Evolutionary conservation across 2,329 filamentous ascomycete genomes (phyloP), one percentile per base, ranked within the genome.

Genomic region (Aureobasidium sp.): DNA sequence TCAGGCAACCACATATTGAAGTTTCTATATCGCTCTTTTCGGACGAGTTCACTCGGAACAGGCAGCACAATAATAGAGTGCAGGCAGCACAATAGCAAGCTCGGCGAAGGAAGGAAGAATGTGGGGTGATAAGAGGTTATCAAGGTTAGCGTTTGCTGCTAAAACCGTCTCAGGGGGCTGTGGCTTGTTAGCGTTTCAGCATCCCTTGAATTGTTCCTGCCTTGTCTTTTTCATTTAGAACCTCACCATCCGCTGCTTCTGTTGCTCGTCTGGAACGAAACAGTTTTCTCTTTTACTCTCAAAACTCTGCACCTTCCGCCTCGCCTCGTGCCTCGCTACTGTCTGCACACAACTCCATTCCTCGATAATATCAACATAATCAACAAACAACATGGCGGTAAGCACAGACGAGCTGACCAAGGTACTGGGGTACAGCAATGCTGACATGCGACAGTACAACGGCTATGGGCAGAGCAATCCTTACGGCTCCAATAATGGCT

Each of bases 401-500:
- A 58, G 59, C 59, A 47, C 41, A 39, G 25, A 41, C 44, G 34
- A 55, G 27, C 27, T 27, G 6, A 36, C 49, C 16, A 27, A 9
- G n/a, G 8, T 13, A n/a, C n/a, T 57, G 39, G 53, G 41, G 53
- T 45, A 39, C 21, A 45, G 5, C n/a, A 21, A 50, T 29, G 11
- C 55, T 50, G 45, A 53, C 54, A 51, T 51, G 47, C 36, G 53
- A 44, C 69, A 73, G 68, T 66, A 69, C 68, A 78, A 79, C 67
- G 72, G 76, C 67, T 82, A 82, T 70, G 79, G 78, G 70, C 78
- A 81, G 65, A 82, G 79, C 70, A 82, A 83, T 71, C 82, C 82
- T 54, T 84, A 83, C 68, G 72, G 72, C 60, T 70, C 66, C 62
- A 71, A 75, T 67, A 71, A 74, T 63, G 69, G 66, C 58, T 68